A percentile compares a stretch with the other conserved stretches of the same genome.
These are phyloP conservation scores for Pleurotus eryngii DNA, from an alignment of 768 basidiomycete genomes.

Conservation along the genomic window DNA sequence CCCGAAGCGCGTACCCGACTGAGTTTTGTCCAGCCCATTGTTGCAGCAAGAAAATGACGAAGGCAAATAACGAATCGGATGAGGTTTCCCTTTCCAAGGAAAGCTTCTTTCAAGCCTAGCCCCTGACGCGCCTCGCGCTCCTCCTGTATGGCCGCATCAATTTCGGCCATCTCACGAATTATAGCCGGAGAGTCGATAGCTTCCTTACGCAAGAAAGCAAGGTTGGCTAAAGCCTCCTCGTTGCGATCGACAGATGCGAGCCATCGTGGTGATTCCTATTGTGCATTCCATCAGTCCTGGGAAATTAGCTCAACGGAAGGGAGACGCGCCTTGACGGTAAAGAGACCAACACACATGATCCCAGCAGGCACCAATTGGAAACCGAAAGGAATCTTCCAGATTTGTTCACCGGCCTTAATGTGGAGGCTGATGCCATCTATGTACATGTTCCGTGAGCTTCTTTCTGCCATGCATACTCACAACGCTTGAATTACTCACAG, in stretches of 20 bases:
- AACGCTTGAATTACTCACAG: conserved; percentile 29
- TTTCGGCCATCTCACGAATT: conserved; percentile 27
- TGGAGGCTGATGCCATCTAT: conserved; percentile 46
- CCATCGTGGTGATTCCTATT: conserved; percentile 32
- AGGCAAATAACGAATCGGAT: conserved; percentile 81
- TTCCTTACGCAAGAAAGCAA: conserved; percentile 29
- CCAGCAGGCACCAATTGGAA: conserved; percentile 59
- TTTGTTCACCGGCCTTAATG: conserved; percentile 29
- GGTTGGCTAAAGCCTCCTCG: conserved; percentile 26
- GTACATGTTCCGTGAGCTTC: not conserved
- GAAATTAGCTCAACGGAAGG: conserved; percentile 1
- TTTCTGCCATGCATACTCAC: not conserved
- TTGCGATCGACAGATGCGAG: conserved; percentile 33
- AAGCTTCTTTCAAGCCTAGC: conserved; percentile 65
- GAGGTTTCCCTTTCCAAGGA: conserved; percentile 79
- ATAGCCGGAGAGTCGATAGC: conserved; percentile 26
- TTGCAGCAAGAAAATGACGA: conserved; percentile 74
- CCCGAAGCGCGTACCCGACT: conserved; percentile 34
- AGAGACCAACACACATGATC: conserved; percentile 35
- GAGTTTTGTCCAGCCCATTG: conserved; percentile 87
- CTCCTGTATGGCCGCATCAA: conserved; percentile 27
- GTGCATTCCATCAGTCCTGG: conserved; percentile 11
- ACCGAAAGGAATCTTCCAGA: conserved; percentile 56
- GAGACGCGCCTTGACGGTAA: conserved; percentile 6
- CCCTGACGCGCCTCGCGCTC: conserved; percentile 51